Percentiles rank a stretch among this genome's conserved stretches.
Conservation (phyloP, 2,329 filamentous ascomycete genomes). For the Coniochaeta sp. region DNA sequence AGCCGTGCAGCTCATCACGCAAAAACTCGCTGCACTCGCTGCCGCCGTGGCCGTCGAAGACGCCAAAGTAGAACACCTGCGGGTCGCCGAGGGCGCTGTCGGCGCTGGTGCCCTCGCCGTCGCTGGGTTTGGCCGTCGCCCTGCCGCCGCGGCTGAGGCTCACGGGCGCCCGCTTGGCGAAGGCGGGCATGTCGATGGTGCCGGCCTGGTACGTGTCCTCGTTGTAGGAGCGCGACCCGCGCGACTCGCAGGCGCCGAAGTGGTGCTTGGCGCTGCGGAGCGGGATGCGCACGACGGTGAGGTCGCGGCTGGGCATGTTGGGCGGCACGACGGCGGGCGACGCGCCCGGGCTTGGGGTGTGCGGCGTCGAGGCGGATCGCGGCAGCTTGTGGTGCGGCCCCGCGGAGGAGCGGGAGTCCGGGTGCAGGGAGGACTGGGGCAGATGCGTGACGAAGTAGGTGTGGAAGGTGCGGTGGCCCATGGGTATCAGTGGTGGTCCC, state of each 20-base stretch:
- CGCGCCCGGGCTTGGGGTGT: conserved; percentile 49
- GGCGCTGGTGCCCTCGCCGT: conserved; percentile 58
- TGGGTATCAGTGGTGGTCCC: background rate
- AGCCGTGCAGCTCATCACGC: conserved; percentile 75
- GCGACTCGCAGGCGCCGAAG: conserved; percentile 72
- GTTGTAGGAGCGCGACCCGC: conserved; percentile 81
- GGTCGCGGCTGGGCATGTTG: conserved; percentile 59
- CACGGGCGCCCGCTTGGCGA: conserved; percentile 75
- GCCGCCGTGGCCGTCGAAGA: conserved; percentile 95
- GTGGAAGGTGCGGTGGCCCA: conserved; percentile 59
- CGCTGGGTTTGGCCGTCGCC: conserved; percentile 34
- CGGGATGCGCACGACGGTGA: conserved; percentile 92
- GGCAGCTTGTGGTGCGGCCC: conserved; percentile 80
- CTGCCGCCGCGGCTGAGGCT: conserved; percentile 40
- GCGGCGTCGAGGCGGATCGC: conserved; percentile 74
- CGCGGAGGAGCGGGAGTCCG: conserved; percentile 61
- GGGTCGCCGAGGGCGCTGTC: conserved; percentile 80
- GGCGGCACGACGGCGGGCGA: conserved; percentile 52
- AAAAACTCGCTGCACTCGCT: conserved; percentile 82
- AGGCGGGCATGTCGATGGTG: conserved; percentile 86
- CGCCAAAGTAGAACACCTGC: conserved; percentile 94
- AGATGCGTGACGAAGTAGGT: conserved; percentile 97
- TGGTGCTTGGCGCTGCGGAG: conserved; percentile 92
- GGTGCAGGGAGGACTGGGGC: conserved; percentile 85
- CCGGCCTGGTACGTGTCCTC: conserved; percentile 94